Evolutionary conservation across 768 basidiomycete genomes (phyloP).

Genomic region (Psilocybe tampanensis): DNA sequence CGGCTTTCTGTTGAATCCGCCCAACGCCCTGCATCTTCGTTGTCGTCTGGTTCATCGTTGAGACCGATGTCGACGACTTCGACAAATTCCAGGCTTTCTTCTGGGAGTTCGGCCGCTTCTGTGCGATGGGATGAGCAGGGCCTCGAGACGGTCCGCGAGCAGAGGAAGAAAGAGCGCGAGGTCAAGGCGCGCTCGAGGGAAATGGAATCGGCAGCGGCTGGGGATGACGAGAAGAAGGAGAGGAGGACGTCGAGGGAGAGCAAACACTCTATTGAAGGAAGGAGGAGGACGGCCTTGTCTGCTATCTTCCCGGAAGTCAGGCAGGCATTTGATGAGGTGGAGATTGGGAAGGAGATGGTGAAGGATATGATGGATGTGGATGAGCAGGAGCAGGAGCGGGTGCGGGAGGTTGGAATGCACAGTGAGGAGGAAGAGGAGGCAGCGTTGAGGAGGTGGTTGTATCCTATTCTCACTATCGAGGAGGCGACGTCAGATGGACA

Average conservation of each 20-base stretch:
- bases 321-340: constrained; percentile 13
- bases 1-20: too few relatives aligned
- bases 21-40: constrained; percentile 18
- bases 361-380: constrained; percentile 10
- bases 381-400: constrained; percentile 9
- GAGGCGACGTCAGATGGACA: constrained; percentile 59
- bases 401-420: too few relatives aligned
- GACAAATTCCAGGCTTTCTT: constrained; percentile 21
- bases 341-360: constrained; percentile 4
- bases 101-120: constrained; percentile 10
- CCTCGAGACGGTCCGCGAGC: constrained; percentile 50
- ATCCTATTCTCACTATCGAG: constrained; percentile 47
- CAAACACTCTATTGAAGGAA: constrained; percentile 48
- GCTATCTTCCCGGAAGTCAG: constrained; percentile 60
- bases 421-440: constrained; percentile 5
- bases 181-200: constrained; percentile 27
- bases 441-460: constrained; percentile 8
- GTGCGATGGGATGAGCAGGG: constrained; percentile 34
- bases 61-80: constrained; percentile 24
- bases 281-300: constrained; percentile 53
- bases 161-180: constrained; percentile 41
- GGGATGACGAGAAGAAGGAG: constrained; percentile 43
- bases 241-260: constrained; percentile 42
- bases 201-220: constrained; percentile 19
- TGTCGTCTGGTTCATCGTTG: constrained; percentile 41